Evolutionary conservation across 148 eudicot species (phyloP).

Genomic region (Salicornia ramosissima): DNA sequence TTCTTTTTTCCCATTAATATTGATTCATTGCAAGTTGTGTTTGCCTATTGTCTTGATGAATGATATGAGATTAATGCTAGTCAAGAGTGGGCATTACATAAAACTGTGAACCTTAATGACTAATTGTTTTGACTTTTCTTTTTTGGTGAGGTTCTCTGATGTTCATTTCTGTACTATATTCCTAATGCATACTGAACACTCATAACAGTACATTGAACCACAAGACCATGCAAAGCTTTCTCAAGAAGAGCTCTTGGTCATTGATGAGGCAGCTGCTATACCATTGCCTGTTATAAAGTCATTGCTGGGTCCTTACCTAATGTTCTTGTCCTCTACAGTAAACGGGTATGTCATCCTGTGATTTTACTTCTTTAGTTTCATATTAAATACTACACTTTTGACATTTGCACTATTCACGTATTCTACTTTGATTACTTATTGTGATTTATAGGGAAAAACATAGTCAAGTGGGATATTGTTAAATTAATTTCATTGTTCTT

Average conservation of each 20-base stretch:
- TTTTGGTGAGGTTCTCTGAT: neutral
- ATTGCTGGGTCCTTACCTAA: slow-evolving; percentile 54
- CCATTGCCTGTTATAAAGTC: slow-evolving; percentile 59
- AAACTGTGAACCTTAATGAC: neutral
- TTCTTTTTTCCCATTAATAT: too few relatives aligned
- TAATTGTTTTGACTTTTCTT: too few relatives aligned
- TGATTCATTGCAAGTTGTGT: too few relatives aligned
- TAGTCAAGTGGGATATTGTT: too few relatives aligned
- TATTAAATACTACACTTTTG: too few relatives aligned
- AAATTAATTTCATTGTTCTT: too few relatives aligned
- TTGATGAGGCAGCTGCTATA: slow-evolving; percentile 73
- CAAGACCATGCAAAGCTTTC: slow-evolving; percentile 57
- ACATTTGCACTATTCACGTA: too few relatives aligned
- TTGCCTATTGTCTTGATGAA: too few relatives aligned
- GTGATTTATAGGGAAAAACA: too few relatives aligned
- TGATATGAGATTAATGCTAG: too few relatives aligned
- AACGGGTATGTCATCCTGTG: slow-evolving; percentile 46
- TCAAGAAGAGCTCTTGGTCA: slow-evolving; percentile 57
- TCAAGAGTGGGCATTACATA: neutral
- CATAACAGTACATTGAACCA: slow-evolving; percentile 52
- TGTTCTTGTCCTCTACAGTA: slow-evolving; percentile 63
- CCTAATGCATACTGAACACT: neutral
- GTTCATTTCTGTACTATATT: neutral
- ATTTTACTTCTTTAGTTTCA: too few relatives aligned
- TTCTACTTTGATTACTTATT: too few relatives aligned